Evolutionary conservation across 2,329 filamentous ascomycete species (phyloP).

Genomic region (Chrysoporthe cubensis): DNA sequence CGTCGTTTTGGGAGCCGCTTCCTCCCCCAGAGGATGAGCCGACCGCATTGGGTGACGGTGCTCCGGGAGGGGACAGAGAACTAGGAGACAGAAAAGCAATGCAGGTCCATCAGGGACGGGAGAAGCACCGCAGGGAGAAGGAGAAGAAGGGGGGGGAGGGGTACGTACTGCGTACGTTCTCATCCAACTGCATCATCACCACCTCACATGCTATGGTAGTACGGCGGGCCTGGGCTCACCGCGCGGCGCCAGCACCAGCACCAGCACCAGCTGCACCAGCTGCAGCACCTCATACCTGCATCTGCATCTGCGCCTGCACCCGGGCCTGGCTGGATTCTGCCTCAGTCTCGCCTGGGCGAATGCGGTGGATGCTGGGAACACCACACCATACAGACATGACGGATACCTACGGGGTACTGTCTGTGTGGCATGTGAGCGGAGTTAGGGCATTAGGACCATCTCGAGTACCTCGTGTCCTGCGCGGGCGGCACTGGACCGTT

Average conservation of each 20-base stretch:
- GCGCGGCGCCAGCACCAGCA: no score
- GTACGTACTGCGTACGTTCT: not conserved
- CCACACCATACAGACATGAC: no score
- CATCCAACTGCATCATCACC: not conserved
- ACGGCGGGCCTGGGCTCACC: no score
- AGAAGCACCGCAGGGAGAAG: not conserved
- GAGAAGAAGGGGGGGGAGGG: not conserved
- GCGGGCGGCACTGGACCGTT: not conserved
- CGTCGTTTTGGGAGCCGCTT: not conserved
- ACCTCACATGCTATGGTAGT: not conserved
- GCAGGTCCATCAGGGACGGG: not conserved
- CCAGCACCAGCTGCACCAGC: not conserved
- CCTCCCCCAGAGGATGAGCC: not conserved
- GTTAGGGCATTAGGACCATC: no score
- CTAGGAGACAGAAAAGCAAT: not conserved
- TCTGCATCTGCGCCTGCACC: not conserved
- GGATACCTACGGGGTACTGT: not conserved
- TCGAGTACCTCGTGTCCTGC: no score
- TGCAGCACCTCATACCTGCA: not conserved
- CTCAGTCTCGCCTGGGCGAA: not conserved
- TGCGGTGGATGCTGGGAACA: not conserved
- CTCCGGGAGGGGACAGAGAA: not conserved
- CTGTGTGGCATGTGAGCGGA: not conserved
- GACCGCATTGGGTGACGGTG: not conserved
- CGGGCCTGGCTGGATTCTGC: not conserved